Percentiles rank a stretch among this genome's conserved stretches.
phyloP scores from a whole-genome alignment of 352 stramenopile genomes.

The Phytophthora cactorum region DNA sequence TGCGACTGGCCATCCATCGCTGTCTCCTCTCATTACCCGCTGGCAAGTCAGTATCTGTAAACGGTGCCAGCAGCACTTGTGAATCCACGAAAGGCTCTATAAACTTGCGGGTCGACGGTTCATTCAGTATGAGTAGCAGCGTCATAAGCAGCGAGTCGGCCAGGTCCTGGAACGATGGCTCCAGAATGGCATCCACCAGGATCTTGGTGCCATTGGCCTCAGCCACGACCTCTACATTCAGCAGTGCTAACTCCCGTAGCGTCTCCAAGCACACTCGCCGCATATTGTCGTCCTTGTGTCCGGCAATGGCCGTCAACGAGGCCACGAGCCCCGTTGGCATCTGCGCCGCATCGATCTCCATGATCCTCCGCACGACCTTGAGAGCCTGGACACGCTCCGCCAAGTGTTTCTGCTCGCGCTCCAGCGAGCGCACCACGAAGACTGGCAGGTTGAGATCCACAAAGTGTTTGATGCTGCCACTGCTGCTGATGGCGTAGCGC shows the following conservation, averaged over 20 bases:
- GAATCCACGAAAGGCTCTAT: constrained; percentile 90
- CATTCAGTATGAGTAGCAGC: constrained; percentile 85
- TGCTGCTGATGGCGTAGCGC: constrained; percentile 87
- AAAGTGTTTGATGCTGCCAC: constrained; percentile 68
- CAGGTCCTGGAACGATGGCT: constrained; percentile 88
- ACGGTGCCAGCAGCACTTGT: constrained; percentile 84
- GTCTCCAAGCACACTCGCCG: constrained; percentile 88
- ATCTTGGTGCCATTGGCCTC: constrained; percentile 86
- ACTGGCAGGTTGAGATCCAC: constrained; percentile 75
- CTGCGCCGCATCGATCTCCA: constrained; percentile 86
- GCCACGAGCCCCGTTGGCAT: constrained; percentile 86
- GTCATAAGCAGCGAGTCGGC: constrained; percentile 87
- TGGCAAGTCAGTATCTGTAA: constrained; percentile 89
- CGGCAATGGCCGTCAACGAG: constrained; percentile 84
- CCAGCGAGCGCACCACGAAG: constrained; percentile 85
- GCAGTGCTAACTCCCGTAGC: constrained; percentile 78
- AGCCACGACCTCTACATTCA: constrained; percentile 84
- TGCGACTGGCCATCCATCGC: constrained; percentile 90
- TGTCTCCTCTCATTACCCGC: constrained; percentile 85
- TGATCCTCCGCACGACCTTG: constrained; percentile 84
- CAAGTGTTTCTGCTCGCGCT: constrained; percentile 88
- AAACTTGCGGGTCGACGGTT: constrained; percentile 84
- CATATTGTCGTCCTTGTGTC: constrained; percentile 91
- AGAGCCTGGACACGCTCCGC: constrained; percentile 87
- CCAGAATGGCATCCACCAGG: constrained; percentile 87